Base-by-base conservation (phyloP, 1,284 basidiomycete species). In the Ganoderma multipileum region DNA sequence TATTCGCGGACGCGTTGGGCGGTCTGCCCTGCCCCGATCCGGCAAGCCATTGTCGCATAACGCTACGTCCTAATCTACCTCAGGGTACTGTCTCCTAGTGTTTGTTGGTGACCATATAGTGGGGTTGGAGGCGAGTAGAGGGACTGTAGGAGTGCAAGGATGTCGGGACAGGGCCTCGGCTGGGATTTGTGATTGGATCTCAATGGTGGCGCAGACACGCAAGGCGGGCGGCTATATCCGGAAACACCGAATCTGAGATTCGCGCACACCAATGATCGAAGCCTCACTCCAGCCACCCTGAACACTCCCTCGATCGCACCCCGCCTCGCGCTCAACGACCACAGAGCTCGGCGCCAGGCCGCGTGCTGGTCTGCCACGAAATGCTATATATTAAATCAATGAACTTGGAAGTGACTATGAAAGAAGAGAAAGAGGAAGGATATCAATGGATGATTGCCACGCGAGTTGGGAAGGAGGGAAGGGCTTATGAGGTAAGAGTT, bases 401-500 rank as follows among this genome's bases (percentile, higher is more conserved):
- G 44, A 12, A 8, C 3, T 28, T 28, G 8, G 18, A 0, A 11
- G 30, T 36, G 47, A n/a, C 11, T 38, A 28, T 11, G 23, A 23
- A 26, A 42, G 30, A 39, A 39, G 36, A 38, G 39, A 58, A 47
- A 12, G 38, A 44, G 38, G 18, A 52, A 42, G 44, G n/a, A n/a
- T n/a, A n/a, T n/a, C n/a, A 42, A 44, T 50, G 47, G 54, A 33
- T 33, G 33, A 57, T 38, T 59, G 57, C 57, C 57, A 59, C 36
- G 50, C n/a, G 42, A 59, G 33, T 44, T 61, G 41, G 63, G 52
- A 66, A 57, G 30, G 28, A 63, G 65, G 59, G 71, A 73, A 68
- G 65, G 67, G 68, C 61, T 58, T 67, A 72, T 76, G 75, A 74
- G 73, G 73, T 76, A 74, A 75, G 64, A 68, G 63, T 63, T 58